These are phyloP conservation scores for Chlorella sp. DNA, from an alignment of 139 green algal species.

Conservation along the genomic window DNA sequence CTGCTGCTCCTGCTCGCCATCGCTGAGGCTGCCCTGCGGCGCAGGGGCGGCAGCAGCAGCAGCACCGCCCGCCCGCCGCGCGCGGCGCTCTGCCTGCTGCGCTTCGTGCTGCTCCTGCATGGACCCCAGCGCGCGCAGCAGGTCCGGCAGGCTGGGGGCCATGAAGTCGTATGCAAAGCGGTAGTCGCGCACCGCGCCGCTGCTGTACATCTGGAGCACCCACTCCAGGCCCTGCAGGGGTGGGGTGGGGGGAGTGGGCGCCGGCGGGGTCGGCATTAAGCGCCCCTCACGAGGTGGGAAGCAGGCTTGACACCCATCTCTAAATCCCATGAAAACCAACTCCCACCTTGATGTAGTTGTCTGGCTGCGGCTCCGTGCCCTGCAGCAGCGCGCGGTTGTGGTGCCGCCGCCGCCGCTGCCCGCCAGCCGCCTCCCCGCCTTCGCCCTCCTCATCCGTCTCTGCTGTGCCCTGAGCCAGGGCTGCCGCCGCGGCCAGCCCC, in stretches of 20 bases:
- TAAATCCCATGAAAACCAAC: no score
- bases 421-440: background rate
- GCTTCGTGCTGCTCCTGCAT: background rate
- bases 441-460: background rate
- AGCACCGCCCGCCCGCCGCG: background rate
- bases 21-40: no score
- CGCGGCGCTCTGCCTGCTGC: background rate
- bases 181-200: conserved; percentile 72
- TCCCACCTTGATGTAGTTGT: conserved; percentile 9
- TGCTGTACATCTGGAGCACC: conserved; percentile 84
- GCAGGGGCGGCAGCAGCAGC: no score
- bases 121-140: conserved; percentile 29
- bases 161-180: conserved; percentile 58
- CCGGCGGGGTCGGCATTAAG: no score
- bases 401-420: background rate
- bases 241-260: background rate
- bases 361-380: conserved; percentile 1
- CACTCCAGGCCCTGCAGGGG: conserved; percentile 71
- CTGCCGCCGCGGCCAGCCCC: conserved; percentile 4
- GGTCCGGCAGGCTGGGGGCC: conserved; percentile 20
- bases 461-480: background rate
- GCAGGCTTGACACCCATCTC: no score
- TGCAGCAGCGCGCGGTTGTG: no score
- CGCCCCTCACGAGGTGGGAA: no score
- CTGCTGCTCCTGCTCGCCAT: background rate